Evolutionary conservation across 1,284 basidiomycete genomes (phyloP).

Genomic region (Moesziomyces sp.): DNA sequence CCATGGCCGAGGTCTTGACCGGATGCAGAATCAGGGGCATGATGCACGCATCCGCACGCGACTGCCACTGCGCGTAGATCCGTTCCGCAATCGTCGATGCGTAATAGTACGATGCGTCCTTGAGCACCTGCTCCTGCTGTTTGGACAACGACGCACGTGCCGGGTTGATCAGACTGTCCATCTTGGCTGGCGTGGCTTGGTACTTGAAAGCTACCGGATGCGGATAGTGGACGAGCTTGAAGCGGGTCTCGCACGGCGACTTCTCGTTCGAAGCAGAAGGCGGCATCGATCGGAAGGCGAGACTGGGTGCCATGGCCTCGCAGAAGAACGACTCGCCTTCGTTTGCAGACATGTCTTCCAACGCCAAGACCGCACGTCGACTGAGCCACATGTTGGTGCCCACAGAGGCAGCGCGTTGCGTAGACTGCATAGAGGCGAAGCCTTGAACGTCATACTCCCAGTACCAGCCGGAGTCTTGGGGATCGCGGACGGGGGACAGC

Average conservation of each 20-base stretch:
- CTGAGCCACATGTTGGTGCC: conserved; percentile 27
- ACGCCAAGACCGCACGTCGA: conserved; percentile 10
- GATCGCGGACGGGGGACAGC: conserved; percentile 22
- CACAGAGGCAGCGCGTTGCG: conserved; percentile 16
- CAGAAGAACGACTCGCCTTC: conserved; percentile 21
- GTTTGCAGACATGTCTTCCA: conserved; percentile 17
- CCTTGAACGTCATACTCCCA: conserved; percentile 41
- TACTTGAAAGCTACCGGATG: conserved; percentile 24
- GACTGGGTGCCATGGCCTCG: conserved; percentile 24
- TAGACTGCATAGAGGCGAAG: conserved; percentile 1
- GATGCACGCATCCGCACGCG: conserved; percentile 11
- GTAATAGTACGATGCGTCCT: conserved; percentile 23
- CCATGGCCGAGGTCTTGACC: conserved; percentile 6
- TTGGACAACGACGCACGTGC: conserved; percentile 6
- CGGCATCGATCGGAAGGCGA: conserved; percentile 1
- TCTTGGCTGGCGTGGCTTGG: conserved; percentile 8
- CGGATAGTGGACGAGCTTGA: conserved; percentile 28
- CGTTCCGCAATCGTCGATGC: conserved; percentile 8
- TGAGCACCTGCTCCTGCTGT: conserved; percentile 15
- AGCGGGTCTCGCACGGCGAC: conserved; percentile 3
- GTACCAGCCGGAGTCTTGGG: conserved; percentile 21
- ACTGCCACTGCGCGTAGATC: conserved; percentile 11
- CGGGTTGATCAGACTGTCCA: conserved; percentile 21
- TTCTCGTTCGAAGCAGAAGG: not conserved
- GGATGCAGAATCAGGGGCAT: conserved; percentile 19